Evolutionary conservation across 331 rosid species (phyloP).

Genomic region (Quercus lobata): DNA sequence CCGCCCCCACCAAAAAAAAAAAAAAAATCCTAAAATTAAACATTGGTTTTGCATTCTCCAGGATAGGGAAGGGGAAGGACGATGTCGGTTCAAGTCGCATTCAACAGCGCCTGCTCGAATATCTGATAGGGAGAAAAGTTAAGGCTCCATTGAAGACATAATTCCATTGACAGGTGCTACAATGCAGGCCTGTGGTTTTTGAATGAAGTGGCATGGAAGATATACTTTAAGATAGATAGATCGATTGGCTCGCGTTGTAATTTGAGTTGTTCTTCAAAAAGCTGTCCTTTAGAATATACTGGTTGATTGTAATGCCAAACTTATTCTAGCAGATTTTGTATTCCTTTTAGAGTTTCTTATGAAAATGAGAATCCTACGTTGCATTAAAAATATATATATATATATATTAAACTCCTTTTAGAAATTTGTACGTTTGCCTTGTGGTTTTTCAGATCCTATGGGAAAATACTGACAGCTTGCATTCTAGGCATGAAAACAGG

Average conservation of each 20-base stretch:
- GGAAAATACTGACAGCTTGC: not conserved
- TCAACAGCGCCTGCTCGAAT: slow-evolving; percentile 92
- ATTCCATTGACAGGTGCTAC: not conserved
- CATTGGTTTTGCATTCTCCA: slow-evolving; percentile 24
- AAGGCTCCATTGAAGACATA: slow-evolving; percentile 89
- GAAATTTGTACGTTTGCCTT: not conserved
- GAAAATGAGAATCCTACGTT: not conserved
- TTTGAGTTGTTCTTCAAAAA: not conserved
- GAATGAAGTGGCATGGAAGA: slow-evolving; percentile 16
- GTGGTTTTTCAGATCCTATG: not conserved
- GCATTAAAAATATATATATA: not conserved
- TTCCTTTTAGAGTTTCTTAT: not conserved
- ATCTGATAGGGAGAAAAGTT: slow-evolving; percentile 81
- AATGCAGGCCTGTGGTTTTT: slow-evolving; percentile 7
- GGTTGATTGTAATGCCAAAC: not conserved
- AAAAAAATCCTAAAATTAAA: not conserved
- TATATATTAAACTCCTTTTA: not conserved
- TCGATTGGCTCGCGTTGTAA: slow-evolving; percentile 20
- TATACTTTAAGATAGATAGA: not conserved
- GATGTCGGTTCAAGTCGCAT: slow-evolving; percentile 97
- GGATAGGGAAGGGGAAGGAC: slow-evolving; percentile 92
- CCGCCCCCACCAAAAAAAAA: too few species aligned
- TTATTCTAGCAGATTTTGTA: not conserved
- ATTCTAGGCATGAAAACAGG: not conserved
- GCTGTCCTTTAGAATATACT: not conserved